These are phyloP conservation scores for Stagonosporopsis cucurbitacearum DNA, from an alignment of 2,329 filamentous ascomycete species.

Conservation along the genomic window DNA sequence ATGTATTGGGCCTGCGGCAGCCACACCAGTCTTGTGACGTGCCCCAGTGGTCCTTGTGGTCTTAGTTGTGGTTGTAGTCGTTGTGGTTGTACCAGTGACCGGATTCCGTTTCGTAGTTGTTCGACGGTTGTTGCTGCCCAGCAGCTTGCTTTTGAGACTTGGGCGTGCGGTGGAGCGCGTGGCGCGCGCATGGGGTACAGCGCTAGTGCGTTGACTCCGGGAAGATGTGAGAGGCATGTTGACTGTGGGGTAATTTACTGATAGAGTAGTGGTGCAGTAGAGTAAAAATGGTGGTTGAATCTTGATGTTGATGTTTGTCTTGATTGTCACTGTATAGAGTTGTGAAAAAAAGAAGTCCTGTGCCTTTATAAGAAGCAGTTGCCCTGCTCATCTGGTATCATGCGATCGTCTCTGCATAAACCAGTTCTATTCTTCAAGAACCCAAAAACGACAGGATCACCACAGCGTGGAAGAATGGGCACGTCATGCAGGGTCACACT, in stretches of 20 bases:
- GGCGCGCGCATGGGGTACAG: slow-evolving; percentile 36
- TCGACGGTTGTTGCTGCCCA: slow-evolving; percentile 50
- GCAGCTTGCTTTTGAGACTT: slow-evolving; percentile 62
- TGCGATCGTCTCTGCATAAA: slow-evolving; percentile 22
- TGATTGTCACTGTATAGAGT: neutral
- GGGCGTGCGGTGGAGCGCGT: slow-evolving; percentile 53
- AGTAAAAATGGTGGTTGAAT: neutral
- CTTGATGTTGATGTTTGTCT: neutral
- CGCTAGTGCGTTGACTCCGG: slow-evolving; percentile 30
- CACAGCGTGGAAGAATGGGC: slow-evolving; percentile 10
- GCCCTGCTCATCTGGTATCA: too few relatives aligned
- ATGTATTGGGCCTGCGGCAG: slow-evolving; percentile 46
- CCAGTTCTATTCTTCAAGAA: slow-evolving; percentile 23
- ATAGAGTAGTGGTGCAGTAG: neutral
- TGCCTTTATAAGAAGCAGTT: slow-evolving; percentile 17
- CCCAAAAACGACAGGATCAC: slow-evolving; percentile 11
- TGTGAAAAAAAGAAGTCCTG: neutral
- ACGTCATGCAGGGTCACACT: slow-evolving; percentile 38
- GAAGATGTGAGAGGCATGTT: slow-evolving; percentile 41
- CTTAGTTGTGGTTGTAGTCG: slow-evolving; percentile 50
- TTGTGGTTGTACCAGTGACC: slow-evolving; percentile 33
- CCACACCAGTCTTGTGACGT: slow-evolving; percentile 31
- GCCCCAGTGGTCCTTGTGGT: slow-evolving; percentile 54
- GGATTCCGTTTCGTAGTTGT: slow-evolving; percentile 49
- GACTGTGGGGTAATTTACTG: slow-evolving; percentile 11